Conservation (phyloP, 208 protist genomes). For the Naegleria fowleri region DNA sequence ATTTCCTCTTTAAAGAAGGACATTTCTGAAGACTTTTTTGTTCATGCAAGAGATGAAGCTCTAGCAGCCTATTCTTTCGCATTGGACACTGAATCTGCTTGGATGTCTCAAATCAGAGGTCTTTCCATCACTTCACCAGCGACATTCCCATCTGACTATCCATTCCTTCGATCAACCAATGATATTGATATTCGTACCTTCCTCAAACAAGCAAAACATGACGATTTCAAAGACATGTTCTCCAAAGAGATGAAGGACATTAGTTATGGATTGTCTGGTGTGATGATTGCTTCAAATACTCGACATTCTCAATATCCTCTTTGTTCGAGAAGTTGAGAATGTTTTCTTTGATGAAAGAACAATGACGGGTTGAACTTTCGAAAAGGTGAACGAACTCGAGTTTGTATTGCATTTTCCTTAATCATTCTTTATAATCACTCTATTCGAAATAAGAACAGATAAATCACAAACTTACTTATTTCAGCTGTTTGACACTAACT, state of each 20-base stretch:
- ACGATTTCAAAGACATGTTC: neutral
- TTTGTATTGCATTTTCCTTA: no score
- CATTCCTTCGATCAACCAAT: neutral
- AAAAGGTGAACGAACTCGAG: no score
- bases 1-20: neutral
- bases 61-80: neutral
- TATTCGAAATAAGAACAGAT: no score
- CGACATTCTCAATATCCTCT: neutral
- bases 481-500: no score
- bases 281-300: neutral
- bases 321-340: neutral
- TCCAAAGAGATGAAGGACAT: neutral
- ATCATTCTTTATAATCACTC: no score
- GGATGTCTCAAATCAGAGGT: neutral
- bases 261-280: neutral
- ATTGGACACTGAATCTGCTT: neutral
- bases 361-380: no score
- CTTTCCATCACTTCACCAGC: neutral
- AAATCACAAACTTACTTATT: no score
- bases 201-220: neutral
- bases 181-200: neutral
- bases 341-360: no score
- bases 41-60: neutral
- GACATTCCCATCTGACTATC: neutral
- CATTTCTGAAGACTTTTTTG: neutral